Evolutionary conservation across 108 stramenopile genomes (phyloP).

Genomic region (Aurantiochytrium sp.): DNA sequence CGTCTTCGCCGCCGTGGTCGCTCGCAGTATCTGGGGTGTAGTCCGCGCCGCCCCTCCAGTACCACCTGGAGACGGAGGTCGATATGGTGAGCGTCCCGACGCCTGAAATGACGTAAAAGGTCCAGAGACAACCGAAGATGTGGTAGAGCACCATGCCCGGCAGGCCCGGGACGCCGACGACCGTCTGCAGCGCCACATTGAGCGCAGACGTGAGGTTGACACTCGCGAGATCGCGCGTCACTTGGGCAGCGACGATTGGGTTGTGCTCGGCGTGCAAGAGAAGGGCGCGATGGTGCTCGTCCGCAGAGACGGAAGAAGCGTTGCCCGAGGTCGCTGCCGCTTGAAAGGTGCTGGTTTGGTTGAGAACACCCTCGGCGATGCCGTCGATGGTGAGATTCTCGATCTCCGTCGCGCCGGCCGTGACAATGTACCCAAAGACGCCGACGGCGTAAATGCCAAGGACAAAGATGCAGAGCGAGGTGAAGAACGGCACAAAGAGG

Average conservation of each 20-base stretch:
- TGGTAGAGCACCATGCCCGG: background rate
- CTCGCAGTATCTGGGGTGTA: background rate
- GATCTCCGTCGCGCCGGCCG: background rate
- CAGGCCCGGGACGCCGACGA: background rate
- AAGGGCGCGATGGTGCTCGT: too few relatives aligned
- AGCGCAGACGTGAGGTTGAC: background rate
- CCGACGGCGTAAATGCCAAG: background rate
- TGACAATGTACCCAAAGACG: background rate
- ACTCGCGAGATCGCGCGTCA: background rate
- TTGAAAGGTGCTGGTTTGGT: background rate
- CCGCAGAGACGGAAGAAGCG: too few relatives aligned
- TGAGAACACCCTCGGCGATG: background rate
- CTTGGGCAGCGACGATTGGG: background rate
- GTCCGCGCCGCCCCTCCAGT: background rate
- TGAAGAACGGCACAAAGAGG: background rate
- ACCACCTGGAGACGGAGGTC: background rate
- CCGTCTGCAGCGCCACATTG: background rate
- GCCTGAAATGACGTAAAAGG: background rate
- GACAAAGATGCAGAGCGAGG: background rate
- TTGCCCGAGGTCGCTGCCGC: too few relatives aligned
- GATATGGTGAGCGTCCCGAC: background rate
- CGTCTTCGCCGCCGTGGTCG: background rate
- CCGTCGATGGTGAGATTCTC: background rate
- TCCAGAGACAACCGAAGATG: background rate
- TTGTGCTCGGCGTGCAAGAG: background rate